These are phyloP conservation scores for Phellopilus nigrolimitatus DNA, from an alignment of 1,284 basidiomycete species.

Conservation along the genomic window DNA sequence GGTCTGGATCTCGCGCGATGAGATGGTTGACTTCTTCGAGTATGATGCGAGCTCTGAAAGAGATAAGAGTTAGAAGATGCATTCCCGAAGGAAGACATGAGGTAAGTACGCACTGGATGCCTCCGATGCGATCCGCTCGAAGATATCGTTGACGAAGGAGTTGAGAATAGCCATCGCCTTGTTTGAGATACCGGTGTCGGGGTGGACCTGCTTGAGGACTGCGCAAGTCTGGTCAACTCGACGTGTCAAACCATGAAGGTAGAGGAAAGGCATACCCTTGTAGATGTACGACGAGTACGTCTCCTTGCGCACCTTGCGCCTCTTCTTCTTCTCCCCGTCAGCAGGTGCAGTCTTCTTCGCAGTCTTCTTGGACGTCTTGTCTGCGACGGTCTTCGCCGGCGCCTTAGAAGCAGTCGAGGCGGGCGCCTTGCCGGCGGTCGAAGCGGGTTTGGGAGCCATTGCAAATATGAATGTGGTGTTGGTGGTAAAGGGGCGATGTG, in stretches of 20 bases:
- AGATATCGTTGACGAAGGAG: conserved; percentile 91
- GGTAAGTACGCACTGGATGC: conserved; percentile 61
- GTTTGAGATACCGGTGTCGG: conserved; percentile 95
- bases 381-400: conserved; percentile 70
- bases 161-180: conserved; percentile 96
- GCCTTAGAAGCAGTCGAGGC: conserved; percentile 75
- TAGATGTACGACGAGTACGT: conserved; percentile 95
- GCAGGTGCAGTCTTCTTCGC: conserved; percentile 54
- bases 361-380: conserved; percentile 71
- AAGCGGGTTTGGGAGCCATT: conserved; percentile 80
- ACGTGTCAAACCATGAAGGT: conserved; percentile 14
- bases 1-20: conserved; percentile 91
- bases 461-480: conserved; percentile 18
- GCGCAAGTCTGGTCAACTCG: conserved; percentile 12
- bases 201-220: conserved; percentile 92
- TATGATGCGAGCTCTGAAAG: conserved; percentile 78
- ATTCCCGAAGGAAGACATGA: not conserved
- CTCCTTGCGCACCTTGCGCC: conserved; percentile 86
- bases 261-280: conserved; percentile 60
- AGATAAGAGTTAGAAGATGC: conserved; percentile 16
- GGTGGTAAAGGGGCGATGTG: conserved; percentile 25
- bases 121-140: conserved; percentile 89
- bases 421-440: conserved; percentile 79
- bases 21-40: conserved; percentile 94
- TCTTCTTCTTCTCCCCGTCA: conserved; percentile 82